Evolutionary conservation across 441 rosid genomes (phyloP), one percentile per base, ranked within the genome.

Genomic region (Lagerstroemia fauriei): DNA sequence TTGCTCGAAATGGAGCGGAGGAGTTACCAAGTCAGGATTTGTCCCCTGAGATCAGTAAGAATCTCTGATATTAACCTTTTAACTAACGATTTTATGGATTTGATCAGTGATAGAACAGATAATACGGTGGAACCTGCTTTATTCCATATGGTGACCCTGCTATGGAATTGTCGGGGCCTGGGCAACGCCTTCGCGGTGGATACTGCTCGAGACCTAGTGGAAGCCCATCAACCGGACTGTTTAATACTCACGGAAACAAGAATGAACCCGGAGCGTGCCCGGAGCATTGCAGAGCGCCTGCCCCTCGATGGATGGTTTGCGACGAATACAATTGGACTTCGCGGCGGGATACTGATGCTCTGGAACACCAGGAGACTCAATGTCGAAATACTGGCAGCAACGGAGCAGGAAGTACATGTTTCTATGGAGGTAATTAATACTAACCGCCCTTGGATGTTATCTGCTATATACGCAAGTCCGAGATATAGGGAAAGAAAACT

Each of bases 261-360:
- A n/a, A n/a, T n/a, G n/a, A n/a, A n/a, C n/a, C n/a, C n/a, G n/a
- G n/a, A n/a, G n/a, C n/a, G n/a, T n/a, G n/a, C n/a, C n/a, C n/a
- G n/a, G n/a, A n/a, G n/a, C n/a, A n/a, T n/a, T 9, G 27, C 27
- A 6, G 8, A 18, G 9, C 10, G 2, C 1, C 11, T 61, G 0
- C 29, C 66, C 1, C 22, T 25, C 0, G 29, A 61, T 3, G 13
- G 3, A 4, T 61, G 12, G 10, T 27, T 7, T 0, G 31, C 66
- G 2, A n/a, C 29, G 0, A 10, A 61, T 1, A 22, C 29, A 0
- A 7, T n/a, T 6, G 66, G 66, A 2, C 12, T 1, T 8, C 0
- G 66, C 0, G 66, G 66, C 7, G 29, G 66, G 6, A 61, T 61
- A 2, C 66, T 61, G 0, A 24, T 2, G 1, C 29, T 61, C 1